Conservation (phyloP, 495 filamentous ascomycete species). For the Penicillium malachiteum region DNA sequence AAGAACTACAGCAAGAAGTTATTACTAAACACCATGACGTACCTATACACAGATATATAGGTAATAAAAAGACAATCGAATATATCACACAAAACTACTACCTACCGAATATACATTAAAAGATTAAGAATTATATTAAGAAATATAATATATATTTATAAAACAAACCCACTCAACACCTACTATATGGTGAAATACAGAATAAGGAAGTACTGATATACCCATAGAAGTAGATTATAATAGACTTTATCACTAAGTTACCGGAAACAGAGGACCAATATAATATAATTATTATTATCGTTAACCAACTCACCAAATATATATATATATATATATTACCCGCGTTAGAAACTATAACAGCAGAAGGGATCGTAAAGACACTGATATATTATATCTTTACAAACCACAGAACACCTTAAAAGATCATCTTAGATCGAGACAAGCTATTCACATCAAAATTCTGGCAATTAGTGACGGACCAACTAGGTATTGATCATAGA, state of each 20-base stretch:
- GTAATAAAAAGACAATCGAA: conserved; percentile 8
- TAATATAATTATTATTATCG: conserved; percentile 8
- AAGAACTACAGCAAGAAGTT: conserved; percentile 1
- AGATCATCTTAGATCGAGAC: conserved; percentile 1
- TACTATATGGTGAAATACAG: conserved; percentile 13
- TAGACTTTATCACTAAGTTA: conserved; percentile 22
- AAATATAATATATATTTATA: conserved; percentile 4
- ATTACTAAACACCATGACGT: conserved; percentile 9
- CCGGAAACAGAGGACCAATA: background rate
- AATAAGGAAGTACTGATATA: background rate
- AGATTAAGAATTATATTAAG: conserved; percentile 9
- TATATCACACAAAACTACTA: conserved; percentile 9
- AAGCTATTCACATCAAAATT: background rate
- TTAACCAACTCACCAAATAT: too few species aligned
- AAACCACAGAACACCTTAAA: background rate
- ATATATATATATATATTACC: too few species aligned
- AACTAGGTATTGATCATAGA: background rate
- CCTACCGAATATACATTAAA: conserved; percentile 1
- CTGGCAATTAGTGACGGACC: background rate
- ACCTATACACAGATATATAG: background rate
- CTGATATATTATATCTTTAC: too few species aligned
- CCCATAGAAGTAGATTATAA: conserved; percentile 18
- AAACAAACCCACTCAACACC: conserved; percentile 5
- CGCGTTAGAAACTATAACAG: too few species aligned
- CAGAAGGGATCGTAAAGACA: too few species aligned